These are phyloP conservation scores for Fusarium gaditjirri DNA, from an alignment of 2,329 filamentous ascomycete species.

Conservation along the genomic window DNA sequence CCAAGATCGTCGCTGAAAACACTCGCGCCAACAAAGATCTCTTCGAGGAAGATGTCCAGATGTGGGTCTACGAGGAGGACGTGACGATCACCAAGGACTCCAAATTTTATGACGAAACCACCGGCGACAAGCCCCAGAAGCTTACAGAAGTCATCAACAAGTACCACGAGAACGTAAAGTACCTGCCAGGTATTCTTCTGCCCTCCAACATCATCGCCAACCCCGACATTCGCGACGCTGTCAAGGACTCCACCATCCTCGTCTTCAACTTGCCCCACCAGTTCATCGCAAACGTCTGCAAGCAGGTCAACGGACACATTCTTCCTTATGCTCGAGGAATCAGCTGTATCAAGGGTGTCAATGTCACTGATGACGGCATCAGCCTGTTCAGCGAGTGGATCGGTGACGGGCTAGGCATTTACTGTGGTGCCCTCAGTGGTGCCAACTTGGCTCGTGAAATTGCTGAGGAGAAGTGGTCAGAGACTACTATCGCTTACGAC, in stretches of 20 bases:
- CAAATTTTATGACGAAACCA: constrained; percentile 74
- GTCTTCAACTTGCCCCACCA: constrained; percentile 98
- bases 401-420: constrained; percentile 89
- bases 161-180: constrained; percentile 96
- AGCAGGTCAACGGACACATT: constrained; percentile 86
- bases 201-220: constrained; percentile 87
- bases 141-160: constrained; percentile 92
- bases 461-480: constrained; percentile 93
- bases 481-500: constrained; percentile 97
- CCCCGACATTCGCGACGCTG: constrained; percentile 81
- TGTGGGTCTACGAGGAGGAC: constrained; percentile 99
- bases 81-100: constrained; percentile 78
- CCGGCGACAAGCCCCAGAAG: constrained; percentile 78
- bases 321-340: constrained; percentile 92
- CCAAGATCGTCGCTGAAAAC: constrained; percentile 97
- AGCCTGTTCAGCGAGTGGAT: constrained; percentile 96
- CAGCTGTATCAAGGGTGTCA: constrained; percentile 98
- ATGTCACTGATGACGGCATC: constrained; percentile 87
- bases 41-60: constrained; percentile 91
- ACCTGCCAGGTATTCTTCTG: constrained; percentile 87
- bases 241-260: constrained; percentile 85
- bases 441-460: constrained; percentile 98
- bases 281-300: constrained; percentile 90
- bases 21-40: constrained; percentile 78
- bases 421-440: constrained; percentile 93